Evolutionary conservation across 768 basidiomycete genomes (phyloP).

Genomic region (Collybiopsis confluens): DNA sequence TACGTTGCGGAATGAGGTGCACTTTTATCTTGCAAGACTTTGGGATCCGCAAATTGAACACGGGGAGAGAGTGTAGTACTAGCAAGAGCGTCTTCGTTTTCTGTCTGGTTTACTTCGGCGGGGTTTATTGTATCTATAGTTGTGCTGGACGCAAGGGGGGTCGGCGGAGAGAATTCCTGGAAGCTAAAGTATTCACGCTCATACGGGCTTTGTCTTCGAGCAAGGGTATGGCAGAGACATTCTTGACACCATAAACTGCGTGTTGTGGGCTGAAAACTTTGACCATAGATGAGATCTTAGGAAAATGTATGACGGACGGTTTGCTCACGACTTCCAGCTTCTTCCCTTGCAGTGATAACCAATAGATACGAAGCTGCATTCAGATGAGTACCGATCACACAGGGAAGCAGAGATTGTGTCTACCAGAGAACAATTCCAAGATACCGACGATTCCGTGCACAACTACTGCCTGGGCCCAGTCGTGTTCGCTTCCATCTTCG

Average conservation of each 20-base stretch:
- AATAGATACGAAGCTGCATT: slow-evolving; percentile 67
- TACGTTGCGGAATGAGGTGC: slow-evolving; percentile 22
- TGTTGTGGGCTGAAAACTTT: slow-evolving; percentile 64
- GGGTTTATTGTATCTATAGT: slow-evolving; percentile 16
- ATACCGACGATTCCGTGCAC: slow-evolving; percentile 78
- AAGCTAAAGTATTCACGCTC: slow-evolving; percentile 46
- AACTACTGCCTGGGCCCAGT: slow-evolving; percentile 56
- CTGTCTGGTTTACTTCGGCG: not conserved
- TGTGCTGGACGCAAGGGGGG: slow-evolving; percentile 31
- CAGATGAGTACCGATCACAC: slow-evolving; percentile 5
- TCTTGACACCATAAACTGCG: slow-evolving; percentile 63
- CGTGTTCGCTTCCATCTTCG: slow-evolving; percentile 25
- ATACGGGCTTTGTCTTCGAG: slow-evolving; percentile 55
- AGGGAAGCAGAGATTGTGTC: slow-evolving; percentile 15
- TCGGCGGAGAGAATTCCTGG: slow-evolving; percentile 43
- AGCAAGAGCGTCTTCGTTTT: slow-evolving; percentile 7
- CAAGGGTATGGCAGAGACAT: slow-evolving; percentile 70
- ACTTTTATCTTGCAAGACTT: slow-evolving; percentile 42
- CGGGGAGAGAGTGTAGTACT: slow-evolving; percentile 23
- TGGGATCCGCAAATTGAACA: slow-evolving; percentile 51
- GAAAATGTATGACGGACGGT: not conserved
- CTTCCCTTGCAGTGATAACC: slow-evolving; percentile 59
- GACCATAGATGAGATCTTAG: slow-evolving; percentile 2
- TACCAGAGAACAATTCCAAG: slow-evolving; percentile 70
- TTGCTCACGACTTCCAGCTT: slow-evolving; percentile 61